These are phyloP conservation scores for Neocucurbitaria cava DNA, from an alignment of 2,329 filamentous ascomycete species.

Conservation along the genomic window DNA sequence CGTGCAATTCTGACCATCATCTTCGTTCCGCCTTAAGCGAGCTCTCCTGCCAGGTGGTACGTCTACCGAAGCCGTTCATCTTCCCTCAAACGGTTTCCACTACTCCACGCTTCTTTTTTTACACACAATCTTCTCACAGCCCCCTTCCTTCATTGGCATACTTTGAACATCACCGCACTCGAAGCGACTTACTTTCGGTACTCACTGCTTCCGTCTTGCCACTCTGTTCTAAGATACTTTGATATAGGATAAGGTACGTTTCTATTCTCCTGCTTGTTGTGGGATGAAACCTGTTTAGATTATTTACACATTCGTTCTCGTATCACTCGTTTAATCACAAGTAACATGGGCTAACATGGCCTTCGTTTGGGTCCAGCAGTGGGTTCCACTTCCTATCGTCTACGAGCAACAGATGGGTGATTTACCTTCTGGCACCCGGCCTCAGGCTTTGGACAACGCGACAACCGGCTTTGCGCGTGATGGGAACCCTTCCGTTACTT, in stretches of 20 bases:
- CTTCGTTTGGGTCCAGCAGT: constrained; percentile 53
- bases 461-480: constrained; percentile 38
- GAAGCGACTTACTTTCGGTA: constrained; percentile 39
- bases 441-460: constrained; percentile 39
- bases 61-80: constrained; percentile 42
- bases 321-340: constrained; percentile 17
- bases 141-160: constrained; percentile 44
- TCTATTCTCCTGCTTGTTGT: constrained; percentile 20
- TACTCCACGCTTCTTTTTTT: constrained; percentile 46
- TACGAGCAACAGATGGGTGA: constrained; percentile 52
- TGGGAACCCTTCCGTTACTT: constrained; percentile 24
- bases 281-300: constrained; percentile 11
- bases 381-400: constrained; percentile 50
- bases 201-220: constrained; percentile 39
- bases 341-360: constrained; percentile 52
- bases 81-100: constrained; percentile 37
- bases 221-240: constrained; percentile 30
- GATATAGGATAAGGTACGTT: constrained; percentile 48
- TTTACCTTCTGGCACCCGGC: constrained; percentile 39
- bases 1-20: constrained; percentile 44
- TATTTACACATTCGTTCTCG: constrained; percentile 27
- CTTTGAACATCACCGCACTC: constrained; percentile 22
- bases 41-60: constrained; percentile 36
- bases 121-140: constrained; percentile 37
- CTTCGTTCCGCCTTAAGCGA: constrained; percentile 49